Conservation (phyloP, 495 filamentous ascomycete species). For the Aspergillus saccharolyticus region DNA sequence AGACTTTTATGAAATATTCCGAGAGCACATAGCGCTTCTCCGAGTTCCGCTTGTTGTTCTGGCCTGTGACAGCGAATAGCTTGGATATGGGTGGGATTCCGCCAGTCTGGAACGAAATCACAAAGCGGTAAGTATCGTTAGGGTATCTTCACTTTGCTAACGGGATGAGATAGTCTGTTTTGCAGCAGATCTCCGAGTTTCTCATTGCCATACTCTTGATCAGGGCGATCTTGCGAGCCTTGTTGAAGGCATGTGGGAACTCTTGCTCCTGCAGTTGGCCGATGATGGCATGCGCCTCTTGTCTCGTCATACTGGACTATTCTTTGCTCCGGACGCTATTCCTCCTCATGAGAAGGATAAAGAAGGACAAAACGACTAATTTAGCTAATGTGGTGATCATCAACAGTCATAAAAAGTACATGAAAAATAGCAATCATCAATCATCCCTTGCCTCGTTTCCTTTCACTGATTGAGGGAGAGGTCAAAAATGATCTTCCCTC, state of each 20-base stretch:
- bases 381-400: too few relatives aligned
- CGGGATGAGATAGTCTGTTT: too few relatives aligned
- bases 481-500: conserved; percentile 41
- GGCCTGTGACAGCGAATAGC: conserved; percentile 31
- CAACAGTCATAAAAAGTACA: too few relatives aligned
- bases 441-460: not conserved
- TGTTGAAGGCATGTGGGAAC: conserved; percentile 25
- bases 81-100: conserved; percentile 34
- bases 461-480: conserved; percentile 12
- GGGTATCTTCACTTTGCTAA: too few relatives aligned
- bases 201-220: conserved; percentile 26
- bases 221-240: conserved; percentile 24
- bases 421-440: too few relatives aligned
- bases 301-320: conserved; percentile 28
- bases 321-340: not conserved
- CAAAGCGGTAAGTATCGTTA: too few relatives aligned
- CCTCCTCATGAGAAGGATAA: too few relatives aligned
- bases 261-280: conserved; percentile 26
- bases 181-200: too few relatives aligned
- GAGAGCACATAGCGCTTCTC: conserved; percentile 35
- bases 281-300: conserved; percentile 28
- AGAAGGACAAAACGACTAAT: too few relatives aligned
- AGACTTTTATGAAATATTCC: conserved; percentile 35
- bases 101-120: conserved; percentile 29
- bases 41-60: conserved; percentile 26